Evolutionary conservation across 768 basidiomycete species (phyloP).

Genomic region (Ramaria sp.): DNA sequence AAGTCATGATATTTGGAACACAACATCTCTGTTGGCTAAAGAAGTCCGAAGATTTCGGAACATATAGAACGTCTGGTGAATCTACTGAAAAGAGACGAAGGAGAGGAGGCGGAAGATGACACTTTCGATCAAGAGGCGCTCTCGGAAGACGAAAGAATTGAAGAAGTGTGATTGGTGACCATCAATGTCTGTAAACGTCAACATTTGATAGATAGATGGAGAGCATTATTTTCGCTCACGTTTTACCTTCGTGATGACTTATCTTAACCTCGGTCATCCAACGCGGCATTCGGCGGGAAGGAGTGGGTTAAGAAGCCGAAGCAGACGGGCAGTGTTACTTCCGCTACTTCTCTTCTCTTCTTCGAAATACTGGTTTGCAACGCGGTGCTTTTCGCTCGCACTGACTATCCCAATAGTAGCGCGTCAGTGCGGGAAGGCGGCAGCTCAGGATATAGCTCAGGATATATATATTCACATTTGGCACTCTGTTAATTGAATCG

Average conservation of each 20-base stretch:
- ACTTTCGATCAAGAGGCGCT: slow-evolving; percentile 23
- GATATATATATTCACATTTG: too few relatives aligned
- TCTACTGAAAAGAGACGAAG: slow-evolving; percentile 74
- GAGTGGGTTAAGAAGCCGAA: not conserved
- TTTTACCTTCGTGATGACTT: too few relatives aligned
- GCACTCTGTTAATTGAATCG: too few relatives aligned
- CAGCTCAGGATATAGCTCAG: too few relatives aligned
- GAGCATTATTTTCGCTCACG: too few relatives aligned
- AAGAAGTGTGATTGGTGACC: slow-evolving; percentile 46
- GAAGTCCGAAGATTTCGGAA: slow-evolving; percentile 55
- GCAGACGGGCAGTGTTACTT: not conserved
- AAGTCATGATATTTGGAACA: slow-evolving; percentile 15
- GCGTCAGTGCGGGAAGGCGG: too few relatives aligned
- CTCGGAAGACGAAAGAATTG: slow-evolving; percentile 57
- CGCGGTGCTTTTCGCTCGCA: too few relatives aligned
- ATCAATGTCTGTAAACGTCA: too few relatives aligned
- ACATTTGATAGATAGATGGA: too few relatives aligned
- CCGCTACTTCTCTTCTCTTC: not conserved
- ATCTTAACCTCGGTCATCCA: too few relatives aligned
- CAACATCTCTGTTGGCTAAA: not conserved
- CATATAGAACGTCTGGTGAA: slow-evolving; percentile 83
- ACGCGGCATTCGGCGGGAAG: not conserved
- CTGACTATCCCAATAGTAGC: too few relatives aligned
- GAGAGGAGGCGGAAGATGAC: slow-evolving; percentile 30
- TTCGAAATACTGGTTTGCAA: too few relatives aligned